Conservation (phyloP, 2,329 filamentous ascomycete species). For the Penicillium nordicum region DNA sequence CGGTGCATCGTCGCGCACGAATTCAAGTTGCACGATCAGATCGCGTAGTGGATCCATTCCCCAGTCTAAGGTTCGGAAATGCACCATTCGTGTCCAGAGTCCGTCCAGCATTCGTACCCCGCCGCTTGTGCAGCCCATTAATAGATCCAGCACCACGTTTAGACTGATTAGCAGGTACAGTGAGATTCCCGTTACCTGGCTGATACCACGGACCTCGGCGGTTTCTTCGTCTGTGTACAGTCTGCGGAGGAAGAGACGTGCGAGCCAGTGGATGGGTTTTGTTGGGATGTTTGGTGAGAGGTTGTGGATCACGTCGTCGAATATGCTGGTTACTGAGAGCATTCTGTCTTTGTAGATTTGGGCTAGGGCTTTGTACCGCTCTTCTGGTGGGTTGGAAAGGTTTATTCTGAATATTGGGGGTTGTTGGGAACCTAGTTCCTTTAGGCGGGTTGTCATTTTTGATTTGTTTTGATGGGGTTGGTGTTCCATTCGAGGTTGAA, state of each 20-base stretch:
- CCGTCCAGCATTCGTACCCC: constrained; percentile 32
- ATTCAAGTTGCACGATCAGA: constrained; percentile 54
- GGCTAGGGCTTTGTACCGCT: constrained; percentile 52
- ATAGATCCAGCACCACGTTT: constrained; percentile 61
- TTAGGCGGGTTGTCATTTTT: background rate
- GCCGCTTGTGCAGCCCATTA: constrained; percentile 65
- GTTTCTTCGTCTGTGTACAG: constrained; percentile 57
- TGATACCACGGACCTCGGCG: constrained; percentile 59
- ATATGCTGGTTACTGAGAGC: constrained; percentile 46
- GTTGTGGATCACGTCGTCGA: constrained; percentile 49
- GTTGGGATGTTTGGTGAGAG: constrained; percentile 28
- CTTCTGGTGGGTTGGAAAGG: constrained; percentile 51
- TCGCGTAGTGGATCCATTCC: constrained; percentile 51
- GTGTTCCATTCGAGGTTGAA: background rate
- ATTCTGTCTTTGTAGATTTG: constrained; percentile 46
- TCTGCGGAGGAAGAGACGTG: constrained; percentile 49
- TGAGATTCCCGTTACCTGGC: constrained; percentile 49
- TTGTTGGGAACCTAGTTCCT: constrained; percentile 6
- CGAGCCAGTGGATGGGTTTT: constrained; percentile 35
- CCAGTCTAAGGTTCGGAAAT: constrained; percentile 52
- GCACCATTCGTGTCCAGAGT: constrained; percentile 28
- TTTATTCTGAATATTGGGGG: constrained; percentile 50
- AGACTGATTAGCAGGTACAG: constrained; percentile 60
- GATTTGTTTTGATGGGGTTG: background rate
- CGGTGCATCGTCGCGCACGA: constrained; percentile 34